Evolutionary conservation across 2,329 filamentous ascomycete genomes (phyloP).

Genomic region (Aspergillus versicolor): DNA sequence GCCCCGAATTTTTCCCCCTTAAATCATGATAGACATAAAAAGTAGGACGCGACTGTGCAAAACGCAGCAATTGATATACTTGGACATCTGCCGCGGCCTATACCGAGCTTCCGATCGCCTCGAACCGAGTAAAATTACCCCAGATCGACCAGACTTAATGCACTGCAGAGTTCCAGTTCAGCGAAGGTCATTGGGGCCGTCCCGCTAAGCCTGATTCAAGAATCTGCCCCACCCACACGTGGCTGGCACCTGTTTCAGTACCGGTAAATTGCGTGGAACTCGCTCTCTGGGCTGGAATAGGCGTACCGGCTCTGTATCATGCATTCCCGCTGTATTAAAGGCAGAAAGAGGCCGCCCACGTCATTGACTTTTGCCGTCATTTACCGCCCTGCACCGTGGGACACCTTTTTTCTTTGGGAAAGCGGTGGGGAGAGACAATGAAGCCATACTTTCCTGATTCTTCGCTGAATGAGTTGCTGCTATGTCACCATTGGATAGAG

Average conservation of each 20-base stretch:
- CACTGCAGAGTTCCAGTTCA: background rate
- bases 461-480: background rate
- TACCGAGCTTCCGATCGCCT: background rate
- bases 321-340: background rate
- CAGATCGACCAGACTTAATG: constrained; percentile 16
- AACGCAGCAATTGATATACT: background rate
- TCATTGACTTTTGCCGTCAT: constrained; percentile 11
- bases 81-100: background rate
- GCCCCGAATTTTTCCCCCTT: background rate
- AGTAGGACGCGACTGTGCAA: background rate
- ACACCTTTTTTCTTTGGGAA: background rate
- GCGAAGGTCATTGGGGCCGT: background rate
- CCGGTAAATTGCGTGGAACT: background rate
- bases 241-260: constrained; percentile 15
- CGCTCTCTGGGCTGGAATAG: background rate
- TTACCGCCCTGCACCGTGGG: background rate
- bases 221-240: constrained; percentile 20
- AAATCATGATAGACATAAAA: background rate
- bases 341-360: constrained; percentile 9
- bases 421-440: constrained; percentile 10
- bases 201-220: constrained; percentile 13
- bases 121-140: constrained; percentile 14
- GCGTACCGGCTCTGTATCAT: too few species aligned
- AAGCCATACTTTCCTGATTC: background rate
- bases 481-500: background rate